phyloP scores from a whole-genome alignment of 768 basidiomycete genomes.

The Boletus bicolor region DNA sequence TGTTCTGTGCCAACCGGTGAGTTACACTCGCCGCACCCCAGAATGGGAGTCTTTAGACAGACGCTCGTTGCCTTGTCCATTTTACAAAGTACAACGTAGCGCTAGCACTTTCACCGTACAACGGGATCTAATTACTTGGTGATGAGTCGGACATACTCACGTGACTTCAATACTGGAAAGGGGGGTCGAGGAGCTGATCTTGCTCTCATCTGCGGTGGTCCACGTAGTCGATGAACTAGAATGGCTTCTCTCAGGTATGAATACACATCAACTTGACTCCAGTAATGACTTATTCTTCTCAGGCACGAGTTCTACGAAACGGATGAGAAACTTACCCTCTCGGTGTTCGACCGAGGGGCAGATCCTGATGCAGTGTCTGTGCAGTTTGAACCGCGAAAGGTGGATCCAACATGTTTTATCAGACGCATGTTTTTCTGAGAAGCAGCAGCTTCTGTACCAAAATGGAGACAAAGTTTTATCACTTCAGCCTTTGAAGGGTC shows the following conservation, averaged over 20 bases:
- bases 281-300: not conserved
- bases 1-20: not conserved
- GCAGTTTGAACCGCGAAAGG: slow-evolving; percentile 63
- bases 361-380: slow-evolving; percentile 62
- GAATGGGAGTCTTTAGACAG: not conserved
- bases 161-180: slow-evolving; percentile 25
- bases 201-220: not conserved
- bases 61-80: too few species aligned
- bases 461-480: slow-evolving; percentile 68
- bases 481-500: slow-evolving; percentile 78
- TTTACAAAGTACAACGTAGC: not conserved
- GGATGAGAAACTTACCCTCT: slow-evolving; percentile 68
- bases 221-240: not conserved
- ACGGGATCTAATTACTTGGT: not conserved
- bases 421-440: slow-evolving; percentile 2
- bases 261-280: not conserved
- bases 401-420: slow-evolving; percentile 25
- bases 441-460: slow-evolving; percentile 38
- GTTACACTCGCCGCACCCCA: not conserved
- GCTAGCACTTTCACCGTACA: not conserved
- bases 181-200: not conserved
- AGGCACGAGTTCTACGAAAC: slow-evolving; percentile 90
- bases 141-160: slow-evolving; percentile 5
- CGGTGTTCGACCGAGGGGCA: slow-evolving; percentile 76
- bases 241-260: slow-evolving; percentile 32